Percentiles rank a stretch among this genome's conserved stretches.
These are phyloP conservation scores for Cicer pinnatifidum DNA, from an alignment of 306 rosid species.

Conservation along the genomic window DNA sequence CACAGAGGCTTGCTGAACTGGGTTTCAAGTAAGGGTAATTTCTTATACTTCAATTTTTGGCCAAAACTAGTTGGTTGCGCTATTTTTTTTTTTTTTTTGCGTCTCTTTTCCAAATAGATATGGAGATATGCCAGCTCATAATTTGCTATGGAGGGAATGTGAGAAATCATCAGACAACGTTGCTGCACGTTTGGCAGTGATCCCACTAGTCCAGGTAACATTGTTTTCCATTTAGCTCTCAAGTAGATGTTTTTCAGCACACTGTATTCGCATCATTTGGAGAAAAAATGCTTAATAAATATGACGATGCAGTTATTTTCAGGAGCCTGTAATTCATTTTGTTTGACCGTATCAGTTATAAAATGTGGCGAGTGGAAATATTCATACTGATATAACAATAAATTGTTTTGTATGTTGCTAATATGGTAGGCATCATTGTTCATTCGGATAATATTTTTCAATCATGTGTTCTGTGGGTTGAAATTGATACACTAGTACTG, in stretches of 20 bases:
- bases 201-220: constrained; percentile 85
- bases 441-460: neutral
- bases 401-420: constrained; percentile 25
- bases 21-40: constrained; percentile 78
- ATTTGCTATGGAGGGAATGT: constrained; percentile 92
- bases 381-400: neutral
- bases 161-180: constrained; percentile 89
- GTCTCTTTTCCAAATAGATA: constrained; percentile 60
- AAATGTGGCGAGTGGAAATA: neutral
- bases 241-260: neutral
- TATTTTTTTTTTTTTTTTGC: constrained; percentile 40
- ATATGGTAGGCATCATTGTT: neutral
- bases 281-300: constrained; percentile 5
- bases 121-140: constrained; percentile 98
- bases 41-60: constrained; percentile 14
- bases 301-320: neutral
- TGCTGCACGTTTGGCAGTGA: constrained; percentile 90
- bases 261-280: constrained; percentile 7
- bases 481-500: constrained; percentile 20
- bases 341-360: neutral
- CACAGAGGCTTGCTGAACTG: constrained; percentile 94
- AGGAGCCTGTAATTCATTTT: neutral
- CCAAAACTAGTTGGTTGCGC: constrained; percentile 40
- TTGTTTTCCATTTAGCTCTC: neutral
- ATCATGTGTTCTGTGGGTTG: neutral